These are phyloP conservation scores for Raphanus sativus DNA, from an alignment of 345 rosid genomes.

Conservation along the genomic window DNA sequence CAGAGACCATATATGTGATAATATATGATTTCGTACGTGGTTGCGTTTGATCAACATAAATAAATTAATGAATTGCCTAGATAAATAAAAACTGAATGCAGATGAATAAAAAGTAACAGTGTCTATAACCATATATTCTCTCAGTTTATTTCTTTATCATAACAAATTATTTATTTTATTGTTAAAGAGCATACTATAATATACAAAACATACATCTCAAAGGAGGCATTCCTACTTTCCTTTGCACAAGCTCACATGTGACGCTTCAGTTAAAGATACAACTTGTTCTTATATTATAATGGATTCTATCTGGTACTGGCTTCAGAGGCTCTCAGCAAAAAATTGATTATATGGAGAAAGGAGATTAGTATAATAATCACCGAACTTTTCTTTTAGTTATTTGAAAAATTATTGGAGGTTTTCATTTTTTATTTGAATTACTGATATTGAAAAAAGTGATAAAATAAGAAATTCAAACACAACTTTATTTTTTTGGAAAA, in stretches of 20 bases:
- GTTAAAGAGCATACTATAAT: neutral
- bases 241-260: conserved; percentile 31
- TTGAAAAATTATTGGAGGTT: neutral
- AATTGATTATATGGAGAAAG: neutral
- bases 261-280: conserved; percentile 21
- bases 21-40: neutral
- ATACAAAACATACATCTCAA: neutral
- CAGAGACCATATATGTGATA: neutral
- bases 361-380: conserved; percentile 17
- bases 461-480: neutral
- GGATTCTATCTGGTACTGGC: neutral
- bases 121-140: neutral
- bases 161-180: neutral
- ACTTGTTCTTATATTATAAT: conserved; percentile 6
- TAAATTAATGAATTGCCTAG: too few species aligned
- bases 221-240: conserved; percentile 1
- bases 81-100: too few species aligned
- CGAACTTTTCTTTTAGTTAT: neutral
- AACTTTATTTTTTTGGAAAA: neutral
- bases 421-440: neutral
- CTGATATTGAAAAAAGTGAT: neutral
- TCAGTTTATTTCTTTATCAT: neutral
- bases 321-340: neutral
- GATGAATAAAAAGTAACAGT: too few species aligned
- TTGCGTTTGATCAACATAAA: too few species aligned